Conservation (phyloP, 306 rosid genomes). For the Elaeagnus macrophylla region DNA sequence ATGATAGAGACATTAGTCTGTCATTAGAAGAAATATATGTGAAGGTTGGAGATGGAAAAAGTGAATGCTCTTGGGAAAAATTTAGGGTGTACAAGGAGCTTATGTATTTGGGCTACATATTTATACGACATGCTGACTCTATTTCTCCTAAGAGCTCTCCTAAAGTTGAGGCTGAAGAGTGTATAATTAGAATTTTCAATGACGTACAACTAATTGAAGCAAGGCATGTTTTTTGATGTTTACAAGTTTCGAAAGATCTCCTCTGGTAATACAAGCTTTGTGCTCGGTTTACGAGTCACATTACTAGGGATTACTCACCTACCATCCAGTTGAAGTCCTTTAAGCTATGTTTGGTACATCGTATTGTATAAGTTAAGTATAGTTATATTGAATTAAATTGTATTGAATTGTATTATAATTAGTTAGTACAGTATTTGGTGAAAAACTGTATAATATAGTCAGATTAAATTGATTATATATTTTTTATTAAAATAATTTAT, state of each 20-base stretch:
- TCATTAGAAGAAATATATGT: constrained; percentile 44
- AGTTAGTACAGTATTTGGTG: no score
- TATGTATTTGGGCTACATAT: constrained; percentile 68
- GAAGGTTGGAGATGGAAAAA: constrained; percentile 32
- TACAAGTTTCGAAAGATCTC: constrained; percentile 69
- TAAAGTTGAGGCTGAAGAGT: constrained; percentile 24
- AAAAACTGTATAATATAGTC: no score
- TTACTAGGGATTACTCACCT: constrained; percentile 71
- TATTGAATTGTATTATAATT: no score
- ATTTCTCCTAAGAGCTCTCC: constrained; percentile 20
- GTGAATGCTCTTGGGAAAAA: constrained; percentile 54
- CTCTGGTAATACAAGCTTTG: constrained; percentile 61
- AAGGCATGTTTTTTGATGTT: constrained; percentile 56
- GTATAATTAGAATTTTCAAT: constrained; percentile 31
- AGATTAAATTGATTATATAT: no score
- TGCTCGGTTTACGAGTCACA: no score
- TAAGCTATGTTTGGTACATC: no score
- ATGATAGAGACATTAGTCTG: constrained; percentile 27
- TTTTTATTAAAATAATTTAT: no score
- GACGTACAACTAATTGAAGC: constrained; percentile 38
- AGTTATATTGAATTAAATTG: no score
- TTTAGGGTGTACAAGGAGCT: constrained; percentile 80
- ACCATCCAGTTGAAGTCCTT: no score
- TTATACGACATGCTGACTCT: constrained; percentile 35
- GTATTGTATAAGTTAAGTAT: no score